phyloP scores from a whole-genome alignment of 371 early-diverging fungal genomes.

The Apophysomyces elegans region DNA sequence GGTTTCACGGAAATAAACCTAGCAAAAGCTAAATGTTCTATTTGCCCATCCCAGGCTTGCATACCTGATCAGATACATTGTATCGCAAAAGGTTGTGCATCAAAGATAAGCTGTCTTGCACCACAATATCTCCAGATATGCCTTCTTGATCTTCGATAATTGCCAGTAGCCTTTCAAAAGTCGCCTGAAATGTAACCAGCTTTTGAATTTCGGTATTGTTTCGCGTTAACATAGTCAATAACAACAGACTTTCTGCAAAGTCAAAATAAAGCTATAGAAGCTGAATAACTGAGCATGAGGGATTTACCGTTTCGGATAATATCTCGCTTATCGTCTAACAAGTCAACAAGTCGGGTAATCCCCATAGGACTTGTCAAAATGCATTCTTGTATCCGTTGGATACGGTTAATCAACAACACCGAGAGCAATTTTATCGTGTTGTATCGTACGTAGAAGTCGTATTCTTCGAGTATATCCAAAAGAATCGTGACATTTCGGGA shows the following conservation, averaged over 20 bases:
- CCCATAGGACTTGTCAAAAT: slow-evolving; percentile 90
- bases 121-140: slow-evolving; percentile 92
- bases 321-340: slow-evolving; percentile 91
- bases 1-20: slow-evolving; percentile 95
- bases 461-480: slow-evolving; percentile 85
- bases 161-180: slow-evolving; percentile 88
- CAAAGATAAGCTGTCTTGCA: slow-evolving; percentile 93
- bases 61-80: slow-evolving; percentile 95
- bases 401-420: slow-evolving; percentile 68
- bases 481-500: slow-evolving; percentile 76
- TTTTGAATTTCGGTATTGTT: slow-evolving; percentile 96
- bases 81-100: slow-evolving; percentile 89
- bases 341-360: slow-evolving; percentile 89
- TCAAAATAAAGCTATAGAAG: neutral
- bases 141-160: slow-evolving; percentile 93
- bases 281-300: neutral
- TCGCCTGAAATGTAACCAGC: slow-evolving; percentile 96
- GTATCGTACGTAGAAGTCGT: slow-evolving; percentile 93
- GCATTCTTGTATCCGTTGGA: slow-evolving; percentile 79
- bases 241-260: slow-evolving; percentile 82
- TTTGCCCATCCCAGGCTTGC: neutral
- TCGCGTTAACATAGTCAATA: slow-evolving; percentile 87
- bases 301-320: slow-evolving; percentile 90
- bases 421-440: slow-evolving; percentile 84
- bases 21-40: neutral